Percentiles rank a stretch among this genome's conserved stretches.
Conservation (phyloP, 176 grass and related monocot genomes). For the Triticum aestivum region IWGSC_CS_RefSeq_v2.1 NC_057794.1:338023045-338023544, state of each 20-base stretch:
- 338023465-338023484: conserved; percentile 55
- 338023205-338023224: conserved; percentile 66
- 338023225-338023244: conserved; percentile 73
- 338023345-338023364: conserved; percentile 38
- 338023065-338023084: conserved; percentile 81
- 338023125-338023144: not conserved
- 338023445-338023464: conserved; percentile 39
- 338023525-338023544: conserved; percentile 53
- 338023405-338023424: conserved; percentile 16
- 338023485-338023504: conserved; percentile 28
- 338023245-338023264: conserved; percentile 74
- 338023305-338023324: conserved; percentile 75
- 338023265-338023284: conserved; percentile 83
- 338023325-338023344: conserved; percentile 57
- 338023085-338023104: conserved; percentile 46
- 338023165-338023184: not conserved
- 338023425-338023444: conserved; percentile 25
- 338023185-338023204: conserved; percentile 76
- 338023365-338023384: not conserved
- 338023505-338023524: conserved; percentile 34
- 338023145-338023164: not conserved
- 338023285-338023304: conserved; percentile 43
- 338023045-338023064: conserved; percentile 75
- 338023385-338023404: conserved; percentile 29
- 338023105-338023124: not conserved